Evolutionary conservation across 2,329 filamentous ascomycete genomes (phyloP), one percentile per base, ranked within the genome.

Genomic region (Fusarium sp.): DNA sequence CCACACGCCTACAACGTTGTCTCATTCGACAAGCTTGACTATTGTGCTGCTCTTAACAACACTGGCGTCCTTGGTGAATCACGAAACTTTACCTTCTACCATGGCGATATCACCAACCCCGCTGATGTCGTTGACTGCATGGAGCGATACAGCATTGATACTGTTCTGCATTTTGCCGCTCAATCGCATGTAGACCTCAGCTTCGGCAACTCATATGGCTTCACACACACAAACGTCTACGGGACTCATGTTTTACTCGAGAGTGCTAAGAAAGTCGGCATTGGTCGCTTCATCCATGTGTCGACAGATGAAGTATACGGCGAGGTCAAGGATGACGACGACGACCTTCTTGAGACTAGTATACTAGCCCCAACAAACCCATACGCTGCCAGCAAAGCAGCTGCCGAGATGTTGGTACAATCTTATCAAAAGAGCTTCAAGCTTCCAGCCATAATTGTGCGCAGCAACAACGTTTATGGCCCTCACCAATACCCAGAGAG

Each of bases 231-330:
- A 61, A 96, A 95, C 73, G 92, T 95, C 16, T 91, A 92, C 71
- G 93, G 92, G 46, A 95, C 93, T n/a, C 92, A 95, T 78, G 91
- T 94, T 40, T 85, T 95, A 63, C 83, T 95, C 11, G 93, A 96
- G 80, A 90, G 90, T 75, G 90, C 91, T 52, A 91, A 91, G 78
- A 91, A 91, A 77, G 86, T 91, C 52, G 87, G 87, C 34, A 86
- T 95, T 77, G 88, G 86, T 72, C 86, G 90, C 51, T 95, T 95
- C 79, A 90, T 95, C 75, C 92, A 95, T 79, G 89, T 95, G 68
- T 94, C 91, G 12, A 95, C 93, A 2, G 93, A 96, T 77, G 93
- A 95, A 82, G 93, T 95, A 3, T 95, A 95, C 73, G 93, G 93
- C 44, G 92, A 95, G 78, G 91, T 93, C 63, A 88, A 88, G 63